phyloP scores from a whole-genome alignment of 768 basidiomycete species.

The Serendipita sp. region DNA sequence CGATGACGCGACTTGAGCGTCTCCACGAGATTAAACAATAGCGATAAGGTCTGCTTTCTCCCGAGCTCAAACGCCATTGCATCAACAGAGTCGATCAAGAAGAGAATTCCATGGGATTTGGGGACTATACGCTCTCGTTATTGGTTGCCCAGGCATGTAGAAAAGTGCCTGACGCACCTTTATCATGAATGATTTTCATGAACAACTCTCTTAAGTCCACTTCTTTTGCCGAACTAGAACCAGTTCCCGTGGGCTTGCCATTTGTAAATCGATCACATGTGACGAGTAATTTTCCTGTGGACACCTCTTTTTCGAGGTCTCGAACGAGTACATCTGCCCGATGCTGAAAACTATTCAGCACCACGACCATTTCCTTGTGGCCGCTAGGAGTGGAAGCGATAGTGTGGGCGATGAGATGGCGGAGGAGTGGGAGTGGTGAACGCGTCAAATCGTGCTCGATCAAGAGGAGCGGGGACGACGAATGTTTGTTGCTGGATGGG shows the following conservation, averaged over 20 bases:
- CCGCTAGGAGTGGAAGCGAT: not conserved
- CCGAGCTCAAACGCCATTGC: not conserved
- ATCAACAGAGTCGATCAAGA: not conserved
- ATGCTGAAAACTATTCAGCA: not conserved
- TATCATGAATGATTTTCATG: not conserved
- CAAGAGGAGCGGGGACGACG: slow-evolving; percentile 3
- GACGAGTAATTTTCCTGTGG: not conserved
- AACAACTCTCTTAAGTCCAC: not conserved
- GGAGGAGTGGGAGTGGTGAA: slow-evolving; percentile 1
- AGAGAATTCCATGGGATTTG: not conserved
- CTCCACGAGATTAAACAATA: not conserved
- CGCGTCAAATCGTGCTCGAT: slow-evolving; percentile 5
- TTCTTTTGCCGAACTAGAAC: not conserved
- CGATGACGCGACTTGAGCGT: not conserved
- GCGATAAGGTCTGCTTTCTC: not conserved
- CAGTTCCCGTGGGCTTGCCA: not conserved
- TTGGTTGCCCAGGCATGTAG: too few species aligned
- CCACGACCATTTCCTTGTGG: too few species aligned
- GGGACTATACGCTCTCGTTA: too few species aligned
- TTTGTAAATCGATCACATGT: too few species aligned
- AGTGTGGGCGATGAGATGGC: not conserved
- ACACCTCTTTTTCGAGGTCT: not conserved
- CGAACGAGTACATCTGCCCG: not conserved
- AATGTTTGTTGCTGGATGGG: not conserved
- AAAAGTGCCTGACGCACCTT: not conserved